phyloP scores from a whole-genome alignment of 306 rosid species.

The Cicer arietinum region DNA sequence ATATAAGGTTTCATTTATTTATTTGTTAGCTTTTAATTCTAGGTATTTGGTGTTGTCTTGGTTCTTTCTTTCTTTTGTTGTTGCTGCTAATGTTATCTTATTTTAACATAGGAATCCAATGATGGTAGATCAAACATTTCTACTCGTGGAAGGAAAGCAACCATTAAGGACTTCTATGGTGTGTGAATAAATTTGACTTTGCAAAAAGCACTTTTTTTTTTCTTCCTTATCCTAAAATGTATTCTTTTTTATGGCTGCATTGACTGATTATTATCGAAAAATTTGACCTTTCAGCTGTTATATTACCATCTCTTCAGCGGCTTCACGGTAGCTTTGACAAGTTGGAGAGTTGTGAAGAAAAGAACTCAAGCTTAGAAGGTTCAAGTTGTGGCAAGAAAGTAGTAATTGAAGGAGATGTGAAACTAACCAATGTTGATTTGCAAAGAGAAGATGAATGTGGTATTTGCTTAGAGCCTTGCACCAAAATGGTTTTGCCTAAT shows the following conservation, averaged over 20 bases:
- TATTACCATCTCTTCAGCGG: constrained; percentile 92
- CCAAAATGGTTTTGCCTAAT: constrained; percentile 91
- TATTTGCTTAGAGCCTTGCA: constrained; percentile 94
- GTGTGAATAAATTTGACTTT: constrained; percentile 47
- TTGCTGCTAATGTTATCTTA: constrained; percentile 23
- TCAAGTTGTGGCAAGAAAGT: constrained; percentile 51
- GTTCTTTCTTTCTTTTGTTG: background rate
- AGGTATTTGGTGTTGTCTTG: constrained; percentile 26
- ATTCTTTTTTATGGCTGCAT: constrained; percentile 15
- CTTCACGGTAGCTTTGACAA: constrained; percentile 76
- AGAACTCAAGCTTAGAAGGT: constrained; percentile 52
- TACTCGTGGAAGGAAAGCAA: constrained; percentile 88
- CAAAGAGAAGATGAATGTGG: constrained; percentile 98
- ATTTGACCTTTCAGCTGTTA: constrained; percentile 67
- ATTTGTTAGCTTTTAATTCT: constrained; percentile 17
- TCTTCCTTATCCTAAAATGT: background rate
- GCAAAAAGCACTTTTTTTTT: background rate
- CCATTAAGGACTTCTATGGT: constrained; percentile 88
- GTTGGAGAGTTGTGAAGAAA: constrained; percentile 56
- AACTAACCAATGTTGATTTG: constrained; percentile 57
- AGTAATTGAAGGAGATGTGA: constrained; percentile 58
- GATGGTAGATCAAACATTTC: constrained; percentile 77
- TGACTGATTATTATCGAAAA: constrained; percentile 35
- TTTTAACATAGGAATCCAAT: constrained; percentile 64
- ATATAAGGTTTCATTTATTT: constrained; percentile 66